Conservation (phyloP, 441 rosid species). For the Bruguiera hainesii region DNA sequence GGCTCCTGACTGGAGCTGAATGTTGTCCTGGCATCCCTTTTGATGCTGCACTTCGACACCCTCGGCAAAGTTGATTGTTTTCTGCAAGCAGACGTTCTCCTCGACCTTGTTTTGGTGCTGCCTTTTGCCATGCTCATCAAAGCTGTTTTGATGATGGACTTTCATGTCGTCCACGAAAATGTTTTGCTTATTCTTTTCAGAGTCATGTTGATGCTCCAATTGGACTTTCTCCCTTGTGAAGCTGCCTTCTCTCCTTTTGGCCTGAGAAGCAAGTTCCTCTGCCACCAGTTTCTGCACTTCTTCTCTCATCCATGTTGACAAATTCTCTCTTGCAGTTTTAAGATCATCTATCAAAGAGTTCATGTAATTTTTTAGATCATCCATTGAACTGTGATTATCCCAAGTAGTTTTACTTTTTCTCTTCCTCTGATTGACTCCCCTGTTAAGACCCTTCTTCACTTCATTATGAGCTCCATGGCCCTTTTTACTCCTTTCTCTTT, state of each 20-base stretch:
- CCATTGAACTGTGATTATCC: slow-evolving; percentile 28
- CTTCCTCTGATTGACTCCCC: slow-evolving; percentile 26
- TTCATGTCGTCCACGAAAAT: slow-evolving; percentile 18
- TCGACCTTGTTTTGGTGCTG: slow-evolving; percentile 18
- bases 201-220: slow-evolving; percentile 20
- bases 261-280: slow-evolving; percentile 22
- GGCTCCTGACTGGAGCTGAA: slow-evolving; percentile 13
- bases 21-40: slow-evolving; percentile 16
- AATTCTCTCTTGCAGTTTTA: slow-evolving; percentile 36
- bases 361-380: slow-evolving; percentile 41
- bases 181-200: slow-evolving; percentile 20
- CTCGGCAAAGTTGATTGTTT: slow-evolving; percentile 19
- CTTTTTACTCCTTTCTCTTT: slow-evolving; percentile 21
- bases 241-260: slow-evolving; percentile 20
- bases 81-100: slow-evolving; percentile 14
- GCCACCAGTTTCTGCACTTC: slow-evolving; percentile 46
- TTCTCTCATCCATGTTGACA: slow-evolving; percentile 51
- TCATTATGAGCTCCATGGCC: slow-evolving; percentile 7
- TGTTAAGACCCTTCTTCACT: slow-evolving; percentile 21
- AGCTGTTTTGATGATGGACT: slow-evolving; percentile 18
- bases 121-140: slow-evolving; percentile 14
- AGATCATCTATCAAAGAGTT: slow-evolving; percentile 53
- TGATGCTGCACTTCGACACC: slow-evolving; percentile 14
- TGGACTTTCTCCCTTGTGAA: slow-evolving; percentile 14
- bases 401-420: slow-evolving; percentile 25